These are phyloP conservation scores for Hansenula lynferdii DNA, from an alignment of 1,139 yeast species.

Conservation along the genomic window DNA sequence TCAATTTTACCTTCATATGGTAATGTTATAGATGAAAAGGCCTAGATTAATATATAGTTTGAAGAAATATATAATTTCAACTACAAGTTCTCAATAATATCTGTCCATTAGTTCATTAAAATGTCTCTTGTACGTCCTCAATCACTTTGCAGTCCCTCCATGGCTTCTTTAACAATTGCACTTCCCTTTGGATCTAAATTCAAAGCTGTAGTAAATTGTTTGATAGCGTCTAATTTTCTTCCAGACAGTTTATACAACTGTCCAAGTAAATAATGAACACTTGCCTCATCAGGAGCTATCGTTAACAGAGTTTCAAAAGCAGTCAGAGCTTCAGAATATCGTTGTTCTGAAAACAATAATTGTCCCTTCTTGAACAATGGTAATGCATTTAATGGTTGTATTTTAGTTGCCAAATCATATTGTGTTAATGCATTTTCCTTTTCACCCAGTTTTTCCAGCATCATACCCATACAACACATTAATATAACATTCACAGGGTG, in stretches of 20 bases:
- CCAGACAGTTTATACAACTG: constrained; percentile 77
- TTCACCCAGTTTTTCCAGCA: constrained; percentile 70
- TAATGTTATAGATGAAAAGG: too few species aligned
- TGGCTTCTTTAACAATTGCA: constrained; percentile 79
- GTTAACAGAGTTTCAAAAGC: constrained; percentile 65
- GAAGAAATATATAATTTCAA: too few species aligned
- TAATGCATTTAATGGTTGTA: constrained; percentile 83
- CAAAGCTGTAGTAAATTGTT: constrained; percentile 84
- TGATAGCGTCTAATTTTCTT: constrained; percentile 72
- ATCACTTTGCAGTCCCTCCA: constrained; percentile 41
- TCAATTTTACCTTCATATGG: too few species aligned
- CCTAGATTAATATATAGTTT: too few species aligned
- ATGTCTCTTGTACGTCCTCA: neutral
- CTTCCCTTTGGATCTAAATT: constrained; percentile 93
- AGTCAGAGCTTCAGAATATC: constrained; percentile 64
- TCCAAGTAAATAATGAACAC: constrained; percentile 86
- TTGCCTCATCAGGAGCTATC: constrained; percentile 88
- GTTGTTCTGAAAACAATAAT: constrained; percentile 64
- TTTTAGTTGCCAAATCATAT: constrained; percentile 76
- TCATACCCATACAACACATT: constrained; percentile 94
- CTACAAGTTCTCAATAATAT: too few species aligned
- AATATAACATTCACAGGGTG: constrained; percentile 89
- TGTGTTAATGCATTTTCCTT: constrained; percentile 72
- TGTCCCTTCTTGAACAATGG: constrained; percentile 92
- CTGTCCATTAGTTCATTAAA: too few species aligned